Conservation (phyloP, 169 alveolate genomes). For the Amoebophrya sp. region DNA sequence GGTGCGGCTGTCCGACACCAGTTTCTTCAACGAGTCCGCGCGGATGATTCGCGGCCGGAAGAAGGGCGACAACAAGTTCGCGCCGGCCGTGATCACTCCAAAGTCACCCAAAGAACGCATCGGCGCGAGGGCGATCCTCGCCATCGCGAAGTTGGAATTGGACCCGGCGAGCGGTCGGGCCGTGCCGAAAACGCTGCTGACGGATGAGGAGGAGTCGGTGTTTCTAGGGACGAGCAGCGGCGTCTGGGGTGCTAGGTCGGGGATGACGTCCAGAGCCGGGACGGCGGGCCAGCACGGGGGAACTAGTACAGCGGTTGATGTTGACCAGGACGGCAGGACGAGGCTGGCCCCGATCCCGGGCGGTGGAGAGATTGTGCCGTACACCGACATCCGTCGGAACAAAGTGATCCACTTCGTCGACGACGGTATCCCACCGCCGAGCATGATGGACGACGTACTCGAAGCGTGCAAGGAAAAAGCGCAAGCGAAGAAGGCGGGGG, state of each 20-base stretch:
- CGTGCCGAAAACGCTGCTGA: background rate
- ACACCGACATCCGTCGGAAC: no score
- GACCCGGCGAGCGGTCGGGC: background rate
- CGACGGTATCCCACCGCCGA: no score
- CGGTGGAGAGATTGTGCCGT: no score
- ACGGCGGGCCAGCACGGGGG: background rate
- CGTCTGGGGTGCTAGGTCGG: background rate
- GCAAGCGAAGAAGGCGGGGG: no score
- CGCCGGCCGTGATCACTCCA: background rate
- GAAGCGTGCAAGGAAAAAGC: no score
- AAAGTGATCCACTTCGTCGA: no score
- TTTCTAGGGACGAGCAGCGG: no score
- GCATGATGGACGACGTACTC: no score
- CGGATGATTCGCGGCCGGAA: background rate
- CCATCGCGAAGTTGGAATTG: background rate
- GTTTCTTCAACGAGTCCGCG: background rate
- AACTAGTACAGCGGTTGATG: no score
- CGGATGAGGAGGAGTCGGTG: background rate
- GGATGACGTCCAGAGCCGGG: background rate
- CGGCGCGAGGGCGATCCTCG: background rate
- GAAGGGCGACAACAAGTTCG: background rate
- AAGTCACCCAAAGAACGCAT: background rate
- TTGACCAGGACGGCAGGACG: no score
- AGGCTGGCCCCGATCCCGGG: no score
- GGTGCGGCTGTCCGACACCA: background rate